These are phyloP conservation scores for Xylaria arbuscula DNA, from an alignment of 2,329 filamentous ascomycete genomes.

Conservation along the genomic window DNA sequence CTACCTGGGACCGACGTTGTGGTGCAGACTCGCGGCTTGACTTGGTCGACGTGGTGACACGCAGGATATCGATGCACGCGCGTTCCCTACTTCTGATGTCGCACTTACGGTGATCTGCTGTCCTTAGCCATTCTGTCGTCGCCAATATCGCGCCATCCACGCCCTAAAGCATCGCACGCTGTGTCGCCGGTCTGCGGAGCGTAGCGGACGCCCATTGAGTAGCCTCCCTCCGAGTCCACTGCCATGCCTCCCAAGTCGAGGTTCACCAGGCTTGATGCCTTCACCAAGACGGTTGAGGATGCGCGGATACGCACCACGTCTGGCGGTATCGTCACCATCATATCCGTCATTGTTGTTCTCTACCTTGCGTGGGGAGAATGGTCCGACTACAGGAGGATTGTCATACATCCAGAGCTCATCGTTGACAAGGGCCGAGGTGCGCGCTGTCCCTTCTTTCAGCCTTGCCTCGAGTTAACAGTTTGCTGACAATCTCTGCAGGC, in stretches of 20 bases:
- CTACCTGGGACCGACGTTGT: background rate
- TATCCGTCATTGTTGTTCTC: slow-evolving; percentile 86
- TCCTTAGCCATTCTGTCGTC: slow-evolving; percentile 25
- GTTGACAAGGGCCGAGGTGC: slow-evolving; percentile 96
- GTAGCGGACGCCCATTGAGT: slow-evolving; percentile 2
- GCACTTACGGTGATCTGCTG: slow-evolving; percentile 41
- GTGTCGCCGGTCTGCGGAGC: slow-evolving; percentile 2
- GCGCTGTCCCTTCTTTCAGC: slow-evolving; percentile 45
- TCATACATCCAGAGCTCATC: slow-evolving; percentile 90
- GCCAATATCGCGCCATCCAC: slow-evolving; percentile 3
- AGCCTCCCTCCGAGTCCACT: slow-evolving; percentile 13
- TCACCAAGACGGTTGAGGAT: slow-evolving; percentile 99
- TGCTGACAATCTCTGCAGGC: slow-evolving; percentile 56
- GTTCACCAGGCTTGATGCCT: slow-evolving; percentile 97
- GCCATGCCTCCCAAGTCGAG: slow-evolving; percentile 89
- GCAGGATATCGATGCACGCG: slow-evolving; percentile 19
- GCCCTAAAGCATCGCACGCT: background rate
- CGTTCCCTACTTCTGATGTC: slow-evolving; percentile 41
- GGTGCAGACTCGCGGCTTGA: slow-evolving; percentile 13
- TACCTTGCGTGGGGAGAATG: slow-evolving; percentile 96
- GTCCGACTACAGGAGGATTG: slow-evolving; percentile 87
- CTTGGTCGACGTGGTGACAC: slow-evolving; percentile 20
- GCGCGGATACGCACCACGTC: slow-evolving; percentile 95
- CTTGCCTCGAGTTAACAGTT: background rate
- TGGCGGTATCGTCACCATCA: slow-evolving; percentile 93